These are phyloP conservation scores for Thuidium tamariscinum DNA, from an alignment of 225 moss, liverwort and hornwort species.

Conservation along the genomic window DNA sequence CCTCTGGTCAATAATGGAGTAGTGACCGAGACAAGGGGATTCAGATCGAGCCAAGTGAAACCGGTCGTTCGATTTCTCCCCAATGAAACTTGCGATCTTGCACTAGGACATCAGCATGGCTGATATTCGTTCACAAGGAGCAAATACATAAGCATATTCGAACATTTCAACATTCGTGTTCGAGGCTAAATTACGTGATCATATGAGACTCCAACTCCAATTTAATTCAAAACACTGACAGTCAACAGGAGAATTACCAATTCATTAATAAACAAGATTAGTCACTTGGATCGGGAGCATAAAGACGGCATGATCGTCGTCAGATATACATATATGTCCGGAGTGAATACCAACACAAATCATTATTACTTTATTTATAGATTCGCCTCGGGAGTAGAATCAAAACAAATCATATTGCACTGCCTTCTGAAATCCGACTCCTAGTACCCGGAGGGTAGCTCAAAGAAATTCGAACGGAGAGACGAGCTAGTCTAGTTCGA, in stretches of 20 bases:
- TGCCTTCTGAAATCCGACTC: not conserved
- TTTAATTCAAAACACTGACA: not conserved
- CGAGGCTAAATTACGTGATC: not conserved
- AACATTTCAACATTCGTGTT: not conserved
- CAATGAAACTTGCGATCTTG: not conserved
- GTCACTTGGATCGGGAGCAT: not conserved
- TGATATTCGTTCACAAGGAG: not conserved
- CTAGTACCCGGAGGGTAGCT: not conserved
- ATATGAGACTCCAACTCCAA: not conserved
- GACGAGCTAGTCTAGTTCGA: not conserved
- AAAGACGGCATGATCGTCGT: not conserved
- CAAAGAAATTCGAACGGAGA: not conserved
- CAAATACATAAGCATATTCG: not conserved
- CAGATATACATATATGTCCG: no score
- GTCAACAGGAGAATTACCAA: not conserved
- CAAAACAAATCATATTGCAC: not conserved
- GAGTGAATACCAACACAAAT: not conserved
- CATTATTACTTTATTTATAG: not conserved
- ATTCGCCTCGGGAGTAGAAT: not conserved
- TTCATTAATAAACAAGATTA: not conserved
- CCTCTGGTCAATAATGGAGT: not conserved
- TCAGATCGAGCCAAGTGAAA: not conserved
- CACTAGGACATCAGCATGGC: not conserved
- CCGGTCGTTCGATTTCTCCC: not conserved
- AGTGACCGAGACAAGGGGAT: not conserved